Percentiles rank a stretch among this genome's conserved stretches.
Conservation (phyloP, 805 yeast species). For the Lipomyces sp. region DNA sequence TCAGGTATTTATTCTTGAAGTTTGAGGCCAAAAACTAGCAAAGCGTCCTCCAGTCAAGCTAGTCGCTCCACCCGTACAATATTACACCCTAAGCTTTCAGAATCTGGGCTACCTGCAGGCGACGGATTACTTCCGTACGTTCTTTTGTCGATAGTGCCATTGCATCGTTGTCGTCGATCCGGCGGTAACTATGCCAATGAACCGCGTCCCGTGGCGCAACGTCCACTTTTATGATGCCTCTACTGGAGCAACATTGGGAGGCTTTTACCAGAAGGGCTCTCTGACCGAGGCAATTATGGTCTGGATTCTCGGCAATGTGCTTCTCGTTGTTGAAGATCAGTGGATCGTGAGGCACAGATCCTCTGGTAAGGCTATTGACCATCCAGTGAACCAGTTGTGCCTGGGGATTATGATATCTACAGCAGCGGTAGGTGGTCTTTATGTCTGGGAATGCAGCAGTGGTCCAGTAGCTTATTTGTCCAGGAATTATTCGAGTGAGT, state of each 20-base stretch:
- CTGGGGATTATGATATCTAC: slow-evolving; percentile 8
- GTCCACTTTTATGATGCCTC: slow-evolving; percentile 10
- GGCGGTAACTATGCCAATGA: neutral
- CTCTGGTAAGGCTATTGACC: slow-evolving; percentile 5
- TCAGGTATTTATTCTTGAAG: no score
- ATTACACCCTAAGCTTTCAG: no score
- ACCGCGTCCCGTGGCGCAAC: slow-evolving; percentile 6
- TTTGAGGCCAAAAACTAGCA: no score
- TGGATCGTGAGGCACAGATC: neutral
- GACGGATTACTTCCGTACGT: no score
- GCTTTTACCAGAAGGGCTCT: slow-evolving; percentile 7
- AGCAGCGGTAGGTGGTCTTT: slow-evolving; percentile 1
- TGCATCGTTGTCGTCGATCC: no score
- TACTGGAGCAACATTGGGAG: slow-evolving; percentile 9
- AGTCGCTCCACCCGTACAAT: no score
- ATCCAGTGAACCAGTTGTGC: neutral
- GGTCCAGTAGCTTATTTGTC: slow-evolving; percentile 3
- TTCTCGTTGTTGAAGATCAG: neutral
- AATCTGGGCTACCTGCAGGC: no score
- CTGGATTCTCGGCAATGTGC: slow-evolving; percentile 2
- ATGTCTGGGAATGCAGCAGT: neutral
- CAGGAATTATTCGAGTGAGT: slow-evolving; percentile 6
- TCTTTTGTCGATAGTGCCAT: no score
- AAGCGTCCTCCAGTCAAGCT: no score
- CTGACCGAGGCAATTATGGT: slow-evolving; percentile 6